Conservation (phyloP, 2,329 filamentous ascomycete species). For the Zarea fungicola region DNA sequence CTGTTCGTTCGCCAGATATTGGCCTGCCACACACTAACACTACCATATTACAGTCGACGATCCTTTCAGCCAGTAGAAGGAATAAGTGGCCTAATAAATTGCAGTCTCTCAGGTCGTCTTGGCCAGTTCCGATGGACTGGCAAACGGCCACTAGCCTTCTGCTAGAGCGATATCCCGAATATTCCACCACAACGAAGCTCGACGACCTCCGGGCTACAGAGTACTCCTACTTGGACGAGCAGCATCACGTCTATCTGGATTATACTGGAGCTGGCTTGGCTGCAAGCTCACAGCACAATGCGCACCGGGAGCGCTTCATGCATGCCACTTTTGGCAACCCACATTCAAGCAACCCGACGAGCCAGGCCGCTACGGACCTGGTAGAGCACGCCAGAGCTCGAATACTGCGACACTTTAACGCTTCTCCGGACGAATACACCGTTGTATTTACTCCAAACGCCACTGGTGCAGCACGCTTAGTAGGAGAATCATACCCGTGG, state of each 20-base stretch:
- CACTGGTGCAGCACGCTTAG: slow-evolving; percentile 32
- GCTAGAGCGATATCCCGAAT: slow-evolving; percentile 27
- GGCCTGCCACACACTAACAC: no score
- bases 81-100: no score
- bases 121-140: neutral
- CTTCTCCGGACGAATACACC: slow-evolving; percentile 31
- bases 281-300: slow-evolving; percentile 26
- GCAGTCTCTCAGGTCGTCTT: no score
- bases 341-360: slow-evolving; percentile 34
- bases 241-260: slow-evolving; percentile 36
- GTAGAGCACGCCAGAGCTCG: slow-evolving; percentile 27
- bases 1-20: no score
- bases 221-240: slow-evolving; percentile 32
- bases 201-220: slow-evolving; percentile 28
- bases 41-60: no score
- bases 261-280: slow-evolving; percentile 36
- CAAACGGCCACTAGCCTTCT: neutral
- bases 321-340: slow-evolving; percentile 33
- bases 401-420: slow-evolving; percentile 30
- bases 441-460: slow-evolving; percentile 38
- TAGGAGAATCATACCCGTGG: slow-evolving; percentile 36
- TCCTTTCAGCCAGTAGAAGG: no score
- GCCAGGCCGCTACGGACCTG: slow-evolving; percentile 27
- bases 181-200: slow-evolving; percentile 24
- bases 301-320: slow-evolving; percentile 26